Percentiles rank a stretch among this genome's conserved stretches.
Evolutionary conservation across 345 rosid species (phyloP).

Genomic region (Trapa bicornis): DNA sequence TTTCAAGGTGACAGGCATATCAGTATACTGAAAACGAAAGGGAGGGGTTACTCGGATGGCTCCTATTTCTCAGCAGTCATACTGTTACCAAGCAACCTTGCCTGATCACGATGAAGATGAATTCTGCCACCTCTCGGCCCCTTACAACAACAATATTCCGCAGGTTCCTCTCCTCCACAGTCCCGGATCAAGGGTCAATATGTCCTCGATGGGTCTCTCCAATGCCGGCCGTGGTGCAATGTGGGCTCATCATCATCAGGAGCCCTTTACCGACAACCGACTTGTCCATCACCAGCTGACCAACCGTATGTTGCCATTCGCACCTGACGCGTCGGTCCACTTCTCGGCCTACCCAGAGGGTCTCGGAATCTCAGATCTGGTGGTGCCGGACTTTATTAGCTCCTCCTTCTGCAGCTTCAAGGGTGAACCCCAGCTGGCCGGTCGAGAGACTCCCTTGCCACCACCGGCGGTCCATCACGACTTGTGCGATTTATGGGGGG

Average conservation of each 20-base stretch:
- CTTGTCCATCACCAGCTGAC: background rate
- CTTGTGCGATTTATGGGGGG: background rate
- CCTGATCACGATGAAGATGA: background rate
- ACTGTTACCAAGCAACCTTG: background rate
- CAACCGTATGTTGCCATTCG: background rate
- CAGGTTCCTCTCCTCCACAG: background rate
- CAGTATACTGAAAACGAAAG: no score
- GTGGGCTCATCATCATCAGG: background rate
- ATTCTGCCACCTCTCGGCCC: background rate
- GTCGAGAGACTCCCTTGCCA: background rate
- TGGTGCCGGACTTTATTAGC: background rate
- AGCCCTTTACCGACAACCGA: background rate
- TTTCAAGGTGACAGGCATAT: background rate
- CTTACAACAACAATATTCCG: background rate
- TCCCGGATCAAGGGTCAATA: background rate
- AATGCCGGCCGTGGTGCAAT: background rate
- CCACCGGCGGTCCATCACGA: background rate
- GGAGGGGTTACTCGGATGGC: background rate
- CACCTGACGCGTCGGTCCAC: background rate
- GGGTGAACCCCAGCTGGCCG: background rate
- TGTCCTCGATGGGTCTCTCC: background rate
- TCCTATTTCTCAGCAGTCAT: background rate
- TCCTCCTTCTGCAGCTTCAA: background rate
- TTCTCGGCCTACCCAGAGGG: background rate
- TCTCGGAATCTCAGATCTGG: background rate